A percentile compares a stretch with the other conserved stretches of the same genome.
phyloP scores from a whole-genome alignment of 306 rosid species.

The Citrullus amarus region DNA sequence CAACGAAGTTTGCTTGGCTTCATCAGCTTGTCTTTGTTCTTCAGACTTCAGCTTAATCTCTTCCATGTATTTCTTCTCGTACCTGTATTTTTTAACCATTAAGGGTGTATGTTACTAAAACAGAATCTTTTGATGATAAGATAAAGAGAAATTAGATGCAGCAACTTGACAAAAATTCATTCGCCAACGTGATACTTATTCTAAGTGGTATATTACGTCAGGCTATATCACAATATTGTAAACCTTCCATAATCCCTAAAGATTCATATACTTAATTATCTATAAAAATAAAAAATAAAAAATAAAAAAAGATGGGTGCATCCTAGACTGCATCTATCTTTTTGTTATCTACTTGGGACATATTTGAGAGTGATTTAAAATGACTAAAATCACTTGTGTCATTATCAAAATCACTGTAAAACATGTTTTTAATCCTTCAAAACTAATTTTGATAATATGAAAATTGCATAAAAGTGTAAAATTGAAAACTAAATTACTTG shows the following conservation, averaged over 20 bases:
- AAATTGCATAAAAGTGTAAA: too few relatives aligned
- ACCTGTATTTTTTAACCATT: conserved; percentile 34
- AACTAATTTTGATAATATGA: too few relatives aligned
- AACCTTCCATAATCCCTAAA: background rate
- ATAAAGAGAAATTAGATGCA: background rate
- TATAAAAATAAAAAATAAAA: too few relatives aligned
- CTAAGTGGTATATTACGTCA: background rate
- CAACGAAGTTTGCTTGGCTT: conserved; percentile 31
- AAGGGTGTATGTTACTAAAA: background rate
- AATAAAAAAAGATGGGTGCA: too few relatives aligned
- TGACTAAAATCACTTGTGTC: too few relatives aligned
- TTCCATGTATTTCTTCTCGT: conserved; percentile 75
- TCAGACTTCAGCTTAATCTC: conserved; percentile 59
- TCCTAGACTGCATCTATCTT: too few relatives aligned
- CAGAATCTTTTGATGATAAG: conserved; percentile 3
- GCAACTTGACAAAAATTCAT: background rate
- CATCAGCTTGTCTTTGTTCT: conserved; percentile 35
- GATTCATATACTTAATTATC: background rate
- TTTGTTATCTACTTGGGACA: too few relatives aligned
- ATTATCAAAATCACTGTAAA: too few relatives aligned
- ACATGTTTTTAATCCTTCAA: too few relatives aligned
- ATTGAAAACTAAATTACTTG: too few relatives aligned
- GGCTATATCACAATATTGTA: background rate
- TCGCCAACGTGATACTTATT: background rate
- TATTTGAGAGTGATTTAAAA: too few relatives aligned